These are phyloP conservation scores for Chenopodium formosanum DNA, from an alignment of 148 eudicot genomes.

Conservation along the genomic window DNA sequence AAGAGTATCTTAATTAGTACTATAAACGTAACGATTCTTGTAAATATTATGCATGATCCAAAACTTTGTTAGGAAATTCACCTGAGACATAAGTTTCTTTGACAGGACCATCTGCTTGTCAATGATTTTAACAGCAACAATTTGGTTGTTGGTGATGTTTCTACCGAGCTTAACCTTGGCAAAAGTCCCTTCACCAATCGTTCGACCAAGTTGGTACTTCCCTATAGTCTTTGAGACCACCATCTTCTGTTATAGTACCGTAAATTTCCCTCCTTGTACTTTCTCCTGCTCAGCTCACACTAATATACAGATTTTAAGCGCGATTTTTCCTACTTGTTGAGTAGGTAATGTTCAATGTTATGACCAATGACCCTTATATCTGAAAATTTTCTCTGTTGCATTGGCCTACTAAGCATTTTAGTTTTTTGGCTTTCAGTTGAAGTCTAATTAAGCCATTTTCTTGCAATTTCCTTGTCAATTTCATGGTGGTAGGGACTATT, in stretches of 20 bases:
- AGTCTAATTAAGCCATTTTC: background rate
- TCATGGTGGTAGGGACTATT: background rate
- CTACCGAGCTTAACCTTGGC: constrained; percentile 53
- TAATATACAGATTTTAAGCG: background rate
- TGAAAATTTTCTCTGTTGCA: background rate
- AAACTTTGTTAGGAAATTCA: background rate
- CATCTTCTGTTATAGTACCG: constrained; percentile 23
- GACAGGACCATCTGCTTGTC: constrained; percentile 46
- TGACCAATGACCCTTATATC: background rate
- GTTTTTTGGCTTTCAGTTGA: background rate
- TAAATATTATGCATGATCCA: background rate
- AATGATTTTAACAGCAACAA: constrained; percentile 58
- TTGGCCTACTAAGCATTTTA: background rate
- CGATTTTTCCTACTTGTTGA: background rate
- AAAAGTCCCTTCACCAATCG: constrained; percentile 57
- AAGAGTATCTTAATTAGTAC: background rate
- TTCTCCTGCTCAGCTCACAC: background rate
- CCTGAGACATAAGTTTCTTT: constrained; percentile 53
- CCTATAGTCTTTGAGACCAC: constrained; percentile 36
- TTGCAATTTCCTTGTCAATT: background rate
- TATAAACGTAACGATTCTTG: background rate
- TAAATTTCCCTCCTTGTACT: background rate
- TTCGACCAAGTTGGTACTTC: constrained; percentile 47
- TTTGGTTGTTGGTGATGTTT: constrained; percentile 33
- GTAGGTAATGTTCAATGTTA: background rate